These are phyloP conservation scores for Smittium culicis DNA, from an alignment of 371 early-diverging fungal species.

Conservation along the genomic window DNA sequence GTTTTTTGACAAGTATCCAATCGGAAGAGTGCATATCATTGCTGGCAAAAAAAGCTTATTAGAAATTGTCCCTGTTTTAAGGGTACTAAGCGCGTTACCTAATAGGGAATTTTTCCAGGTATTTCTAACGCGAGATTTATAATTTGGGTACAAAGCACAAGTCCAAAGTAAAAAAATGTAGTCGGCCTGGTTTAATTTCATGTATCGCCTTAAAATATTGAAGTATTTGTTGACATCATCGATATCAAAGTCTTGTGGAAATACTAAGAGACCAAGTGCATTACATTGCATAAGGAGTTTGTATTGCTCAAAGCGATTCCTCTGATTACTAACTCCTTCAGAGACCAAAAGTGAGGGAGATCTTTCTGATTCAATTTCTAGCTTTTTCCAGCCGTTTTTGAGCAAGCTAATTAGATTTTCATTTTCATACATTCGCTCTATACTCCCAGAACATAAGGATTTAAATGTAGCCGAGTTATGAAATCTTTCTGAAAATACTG, in stretches of 20 bases:
- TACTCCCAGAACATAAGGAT: background rate
- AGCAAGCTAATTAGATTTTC: background rate
- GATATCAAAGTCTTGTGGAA: background rate
- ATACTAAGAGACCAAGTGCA: background rate
- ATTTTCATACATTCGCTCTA: background rate
- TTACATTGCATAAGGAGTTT: background rate
- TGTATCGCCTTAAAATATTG: background rate
- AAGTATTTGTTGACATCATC: background rate
- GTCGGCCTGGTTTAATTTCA: background rate
- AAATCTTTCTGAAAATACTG: background rate
- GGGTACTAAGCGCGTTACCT: background rate
- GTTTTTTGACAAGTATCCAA: background rate
- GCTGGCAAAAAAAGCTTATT: constrained; percentile 2
- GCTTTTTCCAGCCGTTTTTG: background rate
- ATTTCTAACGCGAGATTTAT: background rate
- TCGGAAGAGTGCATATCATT: background rate
- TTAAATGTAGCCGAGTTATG: background rate
- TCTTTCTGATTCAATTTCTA: background rate
- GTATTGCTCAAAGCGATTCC: background rate
- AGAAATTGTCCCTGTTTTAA: background rate
- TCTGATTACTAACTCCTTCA: background rate
- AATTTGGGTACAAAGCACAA: background rate
- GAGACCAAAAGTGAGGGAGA: background rate
- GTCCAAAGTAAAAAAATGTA: background rate
- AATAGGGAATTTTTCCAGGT: background rate